A percentile compares a stretch with the other conserved stretches of the same genome.
Conservation (phyloP, 768 basidiomycete species). For the Suillus hirtellus region DNA sequence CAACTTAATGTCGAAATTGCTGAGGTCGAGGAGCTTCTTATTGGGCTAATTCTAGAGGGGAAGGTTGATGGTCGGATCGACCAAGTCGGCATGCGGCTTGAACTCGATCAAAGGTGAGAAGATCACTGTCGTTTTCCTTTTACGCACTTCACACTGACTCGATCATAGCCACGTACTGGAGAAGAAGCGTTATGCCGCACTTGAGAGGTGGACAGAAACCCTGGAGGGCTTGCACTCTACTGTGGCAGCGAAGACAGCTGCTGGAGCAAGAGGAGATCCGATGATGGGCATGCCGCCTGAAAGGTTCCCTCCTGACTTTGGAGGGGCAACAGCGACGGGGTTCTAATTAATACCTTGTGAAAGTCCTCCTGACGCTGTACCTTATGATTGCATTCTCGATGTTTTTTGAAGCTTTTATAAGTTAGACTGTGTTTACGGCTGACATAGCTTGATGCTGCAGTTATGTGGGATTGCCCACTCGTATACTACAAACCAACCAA, state of each 20-base stretch:
- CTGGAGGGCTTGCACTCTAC: constrained; percentile 75
- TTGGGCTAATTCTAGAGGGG: constrained; percentile 93
- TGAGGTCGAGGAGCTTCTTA: constrained; percentile 92
- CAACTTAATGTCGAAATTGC: constrained; percentile 92
- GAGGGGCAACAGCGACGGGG: constrained; percentile 22
- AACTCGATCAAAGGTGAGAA: constrained; percentile 81
- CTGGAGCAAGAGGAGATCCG: constrained; percentile 32
- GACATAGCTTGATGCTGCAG: background rate
- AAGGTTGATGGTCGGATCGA: constrained; percentile 97
- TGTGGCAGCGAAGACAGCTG: constrained; percentile 71
- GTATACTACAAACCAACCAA: background rate
- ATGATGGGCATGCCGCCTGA: constrained; percentile 35
- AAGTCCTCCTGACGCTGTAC: background rate
- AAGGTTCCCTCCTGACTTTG: constrained; percentile 30
- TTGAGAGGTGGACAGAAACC: constrained; percentile 83
- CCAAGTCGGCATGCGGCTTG: constrained; percentile 91
- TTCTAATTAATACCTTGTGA: background rate
- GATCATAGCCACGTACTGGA: constrained; percentile 77
- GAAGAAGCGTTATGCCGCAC: constrained; percentile 79
- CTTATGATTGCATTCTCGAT: constrained; percentile 2
- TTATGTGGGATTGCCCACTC: background rate
- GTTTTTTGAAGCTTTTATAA: background rate
- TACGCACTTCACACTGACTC: constrained; percentile 14
- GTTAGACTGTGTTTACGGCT: background rate
- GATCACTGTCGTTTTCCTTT: constrained; percentile 18